Evolutionary conservation across 2,329 filamentous ascomycete genomes (phyloP).

Genomic region (Xylogone sp.): DNA sequence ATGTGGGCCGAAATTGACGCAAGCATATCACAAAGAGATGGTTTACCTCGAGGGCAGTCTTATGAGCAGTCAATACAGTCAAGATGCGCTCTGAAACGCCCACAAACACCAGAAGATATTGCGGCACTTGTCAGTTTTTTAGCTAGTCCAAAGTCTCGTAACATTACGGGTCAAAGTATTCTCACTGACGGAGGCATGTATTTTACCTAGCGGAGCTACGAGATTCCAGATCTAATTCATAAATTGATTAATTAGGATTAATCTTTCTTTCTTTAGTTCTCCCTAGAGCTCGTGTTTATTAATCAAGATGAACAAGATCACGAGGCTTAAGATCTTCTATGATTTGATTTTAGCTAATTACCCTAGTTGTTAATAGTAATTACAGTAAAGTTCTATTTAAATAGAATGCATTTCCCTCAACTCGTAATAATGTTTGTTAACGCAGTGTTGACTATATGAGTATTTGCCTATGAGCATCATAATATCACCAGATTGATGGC

Average conservation of each 20-base stretch:
- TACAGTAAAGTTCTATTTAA: no score
- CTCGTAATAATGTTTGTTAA: no score
- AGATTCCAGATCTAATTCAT: not conserved
- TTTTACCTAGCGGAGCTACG: constrained; percentile 3
- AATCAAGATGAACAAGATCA: no score
- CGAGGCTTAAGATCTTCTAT: no score
- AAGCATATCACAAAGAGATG: not conserved
- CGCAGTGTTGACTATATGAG: no score
- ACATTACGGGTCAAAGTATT: constrained; percentile 63
- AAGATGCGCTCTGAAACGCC: constrained; percentile 53
- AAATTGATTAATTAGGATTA: not conserved
- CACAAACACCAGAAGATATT: constrained; percentile 60
- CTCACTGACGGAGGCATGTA: constrained; percentile 56
- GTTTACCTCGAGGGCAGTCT: not conserved
- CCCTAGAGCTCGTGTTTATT: no score
- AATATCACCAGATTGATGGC: no score
- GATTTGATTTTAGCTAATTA: no score
- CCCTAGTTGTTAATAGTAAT: no score
- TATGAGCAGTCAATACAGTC: constrained; percentile 35
- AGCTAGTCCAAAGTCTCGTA: constrained; percentile 55
- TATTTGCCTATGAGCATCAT: no score
- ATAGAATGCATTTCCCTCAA: no score
- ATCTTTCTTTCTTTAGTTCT: no score
- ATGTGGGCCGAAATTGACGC: constrained; percentile 65
- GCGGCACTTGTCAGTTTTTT: constrained; percentile 59